A percentile compares a stretch with the other conserved stretches of the same genome.
Evolutionary conservation across 768 basidiomycete species (phyloP).

Genomic region (Nidularia pulvinata): DNA sequence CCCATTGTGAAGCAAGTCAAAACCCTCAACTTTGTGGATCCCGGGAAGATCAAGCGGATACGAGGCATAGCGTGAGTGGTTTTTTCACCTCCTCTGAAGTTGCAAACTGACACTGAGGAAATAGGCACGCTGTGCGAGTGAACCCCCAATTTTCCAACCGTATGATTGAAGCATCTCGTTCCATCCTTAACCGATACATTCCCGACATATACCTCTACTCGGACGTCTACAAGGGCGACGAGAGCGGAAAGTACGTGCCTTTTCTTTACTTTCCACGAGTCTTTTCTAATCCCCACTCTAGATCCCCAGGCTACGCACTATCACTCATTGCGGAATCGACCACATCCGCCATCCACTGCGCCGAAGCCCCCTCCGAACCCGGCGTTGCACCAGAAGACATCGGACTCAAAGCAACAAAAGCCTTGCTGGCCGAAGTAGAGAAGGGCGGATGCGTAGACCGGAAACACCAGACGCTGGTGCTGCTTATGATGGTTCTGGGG

Average conservation of each 20-base stretch:
- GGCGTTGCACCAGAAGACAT: slow-evolving; percentile 93
- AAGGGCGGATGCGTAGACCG: slow-evolving; percentile 90
- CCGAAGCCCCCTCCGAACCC: slow-evolving; percentile 84
- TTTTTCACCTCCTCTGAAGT: not conserved
- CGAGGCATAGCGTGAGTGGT: slow-evolving; percentile 86
- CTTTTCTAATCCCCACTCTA: slow-evolving; percentile 21
- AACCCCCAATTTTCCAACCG: slow-evolving; percentile 98
- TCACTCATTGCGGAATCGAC: slow-evolving; percentile 92
- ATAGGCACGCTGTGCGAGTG: slow-evolving; percentile 93
- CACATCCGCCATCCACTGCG: slow-evolving; percentile 83
- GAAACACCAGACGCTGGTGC: slow-evolving; percentile 83
- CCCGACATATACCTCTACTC: slow-evolving; percentile 99
- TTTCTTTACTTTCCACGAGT: no score
- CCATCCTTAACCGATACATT: slow-evolving; percentile 93
- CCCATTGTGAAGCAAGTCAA: slow-evolving; percentile 91
- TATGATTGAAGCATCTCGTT: slow-evolving; percentile 94
- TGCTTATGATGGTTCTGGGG: slow-evolving; percentile 93
- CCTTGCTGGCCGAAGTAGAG: slow-evolving; percentile 77
- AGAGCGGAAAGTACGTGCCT: slow-evolving; percentile 87
- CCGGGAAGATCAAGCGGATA: slow-evolving; percentile 92
- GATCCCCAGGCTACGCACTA: slow-evolving; percentile 95
- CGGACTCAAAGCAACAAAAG: slow-evolving; percentile 77
- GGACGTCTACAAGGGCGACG: slow-evolving; percentile 97
- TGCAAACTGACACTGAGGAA: slow-evolving; percentile 2
- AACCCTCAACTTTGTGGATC: slow-evolving; percentile 89